phyloP scores from a whole-genome alignment of 257 asterid genomes.

The Solanum neorickii region DNA sequence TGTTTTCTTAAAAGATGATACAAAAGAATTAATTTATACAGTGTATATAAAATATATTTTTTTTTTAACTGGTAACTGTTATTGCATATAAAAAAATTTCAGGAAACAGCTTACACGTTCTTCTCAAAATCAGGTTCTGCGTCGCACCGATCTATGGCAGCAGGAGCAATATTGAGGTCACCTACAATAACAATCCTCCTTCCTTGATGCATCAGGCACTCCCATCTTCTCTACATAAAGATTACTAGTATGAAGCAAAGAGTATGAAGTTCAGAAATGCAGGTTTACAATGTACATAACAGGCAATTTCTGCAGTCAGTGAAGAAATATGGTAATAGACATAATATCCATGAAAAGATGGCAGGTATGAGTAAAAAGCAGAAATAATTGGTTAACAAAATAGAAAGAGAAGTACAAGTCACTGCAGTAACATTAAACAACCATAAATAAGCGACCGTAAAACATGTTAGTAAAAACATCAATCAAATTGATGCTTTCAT shows the following conservation, averaged over 20 bases:
- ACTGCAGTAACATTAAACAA: not conserved
- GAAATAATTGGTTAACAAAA: not conserved
- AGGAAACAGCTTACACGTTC: slow-evolving; percentile 50
- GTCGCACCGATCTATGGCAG: slow-evolving; percentile 76
- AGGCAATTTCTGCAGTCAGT: not conserved
- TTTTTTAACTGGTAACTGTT: not conserved
- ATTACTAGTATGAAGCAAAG: slow-evolving; percentile 22
- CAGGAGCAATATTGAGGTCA: slow-evolving; percentile 91
- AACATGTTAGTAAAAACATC: not conserved
- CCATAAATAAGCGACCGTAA: not conserved
- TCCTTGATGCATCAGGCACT: slow-evolving; percentile 53
- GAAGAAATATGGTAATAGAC: not conserved
- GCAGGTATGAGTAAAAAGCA: not conserved
- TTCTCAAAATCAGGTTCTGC: slow-evolving; percentile 87
- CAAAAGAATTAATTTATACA: not conserved
- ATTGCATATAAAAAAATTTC: not conserved
- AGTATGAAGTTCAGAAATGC: slow-evolving; percentile 9
- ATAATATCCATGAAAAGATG: not conserved
- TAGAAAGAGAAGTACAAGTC: not conserved
- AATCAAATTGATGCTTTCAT: not conserved
- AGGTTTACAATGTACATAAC: not conserved
- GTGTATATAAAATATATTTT: not conserved
- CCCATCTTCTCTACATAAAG: slow-evolving; percentile 85
- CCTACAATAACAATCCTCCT: slow-evolving; percentile 74
- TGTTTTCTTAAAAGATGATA: not conserved